Base-by-base conservation (phyloP, 257 asterid species). In the Jacaranda mimosifolia region DNA sequence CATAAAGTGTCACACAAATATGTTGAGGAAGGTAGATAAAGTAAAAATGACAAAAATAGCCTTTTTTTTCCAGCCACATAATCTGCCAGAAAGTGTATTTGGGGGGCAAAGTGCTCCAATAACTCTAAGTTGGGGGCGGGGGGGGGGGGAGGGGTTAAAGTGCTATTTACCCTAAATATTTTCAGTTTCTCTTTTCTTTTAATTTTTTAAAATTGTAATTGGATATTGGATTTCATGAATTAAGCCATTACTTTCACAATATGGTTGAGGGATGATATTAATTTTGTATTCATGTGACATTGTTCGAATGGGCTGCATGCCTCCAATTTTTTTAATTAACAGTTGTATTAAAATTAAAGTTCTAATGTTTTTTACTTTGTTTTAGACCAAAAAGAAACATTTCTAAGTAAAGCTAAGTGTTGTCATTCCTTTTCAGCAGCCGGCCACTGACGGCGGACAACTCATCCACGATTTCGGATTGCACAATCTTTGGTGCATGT, bases 381-480 rank as follows among this genome's bases (percentile, higher is more conserved):
- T 35, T 13, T 5, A 12, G 4, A 26, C 46, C 68, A 21, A 4
- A 35, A 40, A 32, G 18, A 8, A 17, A 57, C 6, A 59, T 38
- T 1, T 13, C 11, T 6, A 63, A 39, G 39, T 63, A 63, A 38
- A 38, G 26, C 7, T 15, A 0, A 11, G 10, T 7, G 38, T 45
- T 7, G 38, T 45, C 13, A 9, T 36, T 48, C 46, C 60, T 57
- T 52, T 36, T 36, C 60, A 35, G 18, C 60, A 51, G 13, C 10
- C 58, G 11, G 48, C 74, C 74, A 49, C 49, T 63, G 63, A 70
- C 63, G 63, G 11, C 63, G 51, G 63, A 46, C 36, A 38, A 10
- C 36, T 1, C 19, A 6, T 13, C 46, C 60, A 68, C 15, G 10
- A 26, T 68, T 46, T 52, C 39, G 8, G 55, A 18, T 9, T 21